Percentiles rank a stretch among this genome's conserved stretches.
phyloP scores from a whole-genome alignment of 495 filamentous ascomycete species.

The Aspergillus asperescens region DNA sequence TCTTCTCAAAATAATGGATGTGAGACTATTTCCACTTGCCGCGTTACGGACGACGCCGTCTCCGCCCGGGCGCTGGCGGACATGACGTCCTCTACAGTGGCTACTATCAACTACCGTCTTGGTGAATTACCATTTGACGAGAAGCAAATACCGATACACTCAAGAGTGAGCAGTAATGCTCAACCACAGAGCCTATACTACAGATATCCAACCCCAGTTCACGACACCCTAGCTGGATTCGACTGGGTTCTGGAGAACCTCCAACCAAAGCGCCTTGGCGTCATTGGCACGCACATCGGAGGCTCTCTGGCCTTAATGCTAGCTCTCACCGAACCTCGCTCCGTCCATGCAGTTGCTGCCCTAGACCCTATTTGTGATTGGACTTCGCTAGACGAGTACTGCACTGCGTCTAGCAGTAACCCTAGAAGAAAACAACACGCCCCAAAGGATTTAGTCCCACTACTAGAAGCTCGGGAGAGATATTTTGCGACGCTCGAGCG shows the following conservation, averaged over 20 bases:
- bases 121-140: constrained; percentile 20
- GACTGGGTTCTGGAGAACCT: constrained; percentile 37
- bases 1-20: background rate
- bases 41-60: constrained; percentile 21
- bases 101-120: constrained; percentile 41
- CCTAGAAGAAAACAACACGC: constrained; percentile 17
- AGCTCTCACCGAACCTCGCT: constrained; percentile 51
- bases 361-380: constrained; percentile 39
- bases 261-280: constrained; percentile 31
- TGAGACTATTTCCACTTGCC: background rate
- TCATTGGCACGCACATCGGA: constrained; percentile 51
- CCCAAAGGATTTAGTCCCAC: constrained; percentile 30
- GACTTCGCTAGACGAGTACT: constrained; percentile 37
- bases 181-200: constrained; percentile 12
- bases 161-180: background rate
- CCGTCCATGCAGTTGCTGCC: constrained; percentile 32
- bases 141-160: background rate
- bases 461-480: constrained; percentile 33
- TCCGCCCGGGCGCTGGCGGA: constrained; percentile 20
- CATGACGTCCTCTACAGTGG: constrained; percentile 29
- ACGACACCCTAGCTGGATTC: constrained; percentile 37
- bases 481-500: constrained; percentile 45
- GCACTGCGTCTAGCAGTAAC: constrained; percentile 5
- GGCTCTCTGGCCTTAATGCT: constrained; percentile 55
- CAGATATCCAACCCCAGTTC: constrained; percentile 37